Percentiles rank a stretch among this genome's conserved stretches.
These are phyloP conservation scores for Fusarium udum DNA, from an alignment of 2,329 filamentous ascomycete genomes.

Conservation along the genomic window DNA sequence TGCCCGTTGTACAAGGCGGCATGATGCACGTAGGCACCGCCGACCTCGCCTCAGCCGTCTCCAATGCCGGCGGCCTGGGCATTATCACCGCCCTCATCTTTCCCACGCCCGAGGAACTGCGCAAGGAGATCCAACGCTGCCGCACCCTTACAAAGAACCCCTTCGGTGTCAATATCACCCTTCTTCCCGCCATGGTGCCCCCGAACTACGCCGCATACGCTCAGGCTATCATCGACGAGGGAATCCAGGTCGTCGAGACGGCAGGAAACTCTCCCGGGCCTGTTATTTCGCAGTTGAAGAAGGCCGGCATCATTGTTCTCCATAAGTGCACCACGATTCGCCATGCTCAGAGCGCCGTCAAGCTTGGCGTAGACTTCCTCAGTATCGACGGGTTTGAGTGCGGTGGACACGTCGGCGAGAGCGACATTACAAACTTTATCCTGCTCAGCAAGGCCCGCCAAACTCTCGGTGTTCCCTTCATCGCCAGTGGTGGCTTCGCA, in stretches of 20 bases:
- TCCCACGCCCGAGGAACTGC: slow-evolving; percentile 88
- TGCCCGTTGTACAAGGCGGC: slow-evolving; percentile 85
- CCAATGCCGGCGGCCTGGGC: slow-evolving; percentile 83
- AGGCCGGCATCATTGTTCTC: slow-evolving; percentile 78
- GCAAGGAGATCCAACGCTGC: slow-evolving; percentile 91
- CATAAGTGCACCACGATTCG: slow-evolving; percentile 99
- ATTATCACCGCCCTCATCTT: slow-evolving; percentile 91
- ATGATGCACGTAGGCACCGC: slow-evolving; percentile 90
- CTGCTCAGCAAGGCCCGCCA: slow-evolving; percentile 87
- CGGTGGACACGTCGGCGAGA: slow-evolving; percentile 87
- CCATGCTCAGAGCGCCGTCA: slow-evolving; percentile 89
- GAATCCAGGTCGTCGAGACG: slow-evolving; percentile 90
- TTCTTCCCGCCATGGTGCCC: slow-evolving; percentile 87
- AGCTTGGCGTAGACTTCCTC: slow-evolving; percentile 95
- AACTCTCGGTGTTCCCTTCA: slow-evolving; percentile 85
- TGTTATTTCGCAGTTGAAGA: slow-evolving; percentile 89
- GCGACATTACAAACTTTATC: slow-evolving; percentile 89
- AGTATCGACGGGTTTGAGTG: slow-evolving; percentile 99
- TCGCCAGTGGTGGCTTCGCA: slow-evolving; percentile 94
- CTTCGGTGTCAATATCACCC: slow-evolving; percentile 95
- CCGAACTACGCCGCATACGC: slow-evolving; percentile 94
- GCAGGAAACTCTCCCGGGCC: slow-evolving; percentile 89
- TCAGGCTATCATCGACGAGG: slow-evolving; percentile 92
- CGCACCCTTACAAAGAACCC: slow-evolving; percentile 79
- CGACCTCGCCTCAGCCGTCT: slow-evolving; percentile 78